Evolutionary conservation across 2,329 filamentous ascomycete genomes (phyloP), one percentile per base, ranked within the genome.

Genomic region (Fusarium dimerum): DNA sequence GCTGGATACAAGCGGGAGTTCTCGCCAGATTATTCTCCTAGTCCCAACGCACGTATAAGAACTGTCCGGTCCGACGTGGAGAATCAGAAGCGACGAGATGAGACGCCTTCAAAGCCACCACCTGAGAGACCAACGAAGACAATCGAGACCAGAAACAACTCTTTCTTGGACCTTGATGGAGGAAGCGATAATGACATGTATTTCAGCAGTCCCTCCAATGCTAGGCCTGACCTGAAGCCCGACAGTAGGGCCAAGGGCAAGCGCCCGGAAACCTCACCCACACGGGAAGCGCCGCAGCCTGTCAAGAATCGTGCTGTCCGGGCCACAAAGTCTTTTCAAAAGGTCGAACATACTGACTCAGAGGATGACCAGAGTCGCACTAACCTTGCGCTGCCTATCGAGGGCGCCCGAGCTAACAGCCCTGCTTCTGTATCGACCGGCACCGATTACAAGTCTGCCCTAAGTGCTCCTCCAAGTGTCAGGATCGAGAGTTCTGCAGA

Each of bases 11-110:
- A 77, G 38, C 77, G 84, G 57, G 84, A 86, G 2, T 91, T 92
- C 66, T 91, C 89, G 16, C 86, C 87, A 12, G 86, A 88, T 48
- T 92, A 92, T 68, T 86, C 87, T 43, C 87, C 87, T 12, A 85
- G 86, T 56, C 83, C 84, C 39, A 87, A 83, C 67, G 86, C 88
- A 29, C 85, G 83, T n/a, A 88, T 91, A 40, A 82, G 86, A 48
- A 73, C 80, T n/a, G 83, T 89, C 36, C 76, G 78, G 48, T 73
- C 78, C 6, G 76, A 75, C 38, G 75, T 77, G 10, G 69, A 70
- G 13, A 57, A 65, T 43, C 57, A 64, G 34, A 44, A 48, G 39
- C 50, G 53, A 36, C 56, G 43, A 32, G 55, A 55, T 40, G 69
- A 72, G 7, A 74, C 73, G 0, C 73, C 77, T 2, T 70, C 66